Conservation (phyloP, 345 rosid species). For the Populus tremula region DNA sequence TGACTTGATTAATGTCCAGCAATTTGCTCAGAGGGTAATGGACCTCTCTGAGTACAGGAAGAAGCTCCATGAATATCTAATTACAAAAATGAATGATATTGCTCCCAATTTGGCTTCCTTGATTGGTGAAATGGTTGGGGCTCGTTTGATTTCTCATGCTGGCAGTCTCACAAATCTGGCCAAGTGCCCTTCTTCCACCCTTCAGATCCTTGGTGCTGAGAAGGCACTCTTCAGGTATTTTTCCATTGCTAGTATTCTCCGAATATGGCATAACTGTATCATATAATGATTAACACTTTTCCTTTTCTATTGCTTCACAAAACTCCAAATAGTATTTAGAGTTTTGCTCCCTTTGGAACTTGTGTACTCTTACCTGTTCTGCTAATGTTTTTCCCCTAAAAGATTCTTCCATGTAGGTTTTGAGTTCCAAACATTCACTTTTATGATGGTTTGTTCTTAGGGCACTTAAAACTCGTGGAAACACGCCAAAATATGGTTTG, state of each 20-base stretch:
- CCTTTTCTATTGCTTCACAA: neutral
- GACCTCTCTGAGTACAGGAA: constrained; percentile 84
- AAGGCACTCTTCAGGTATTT: constrained; percentile 90
- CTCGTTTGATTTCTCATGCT: constrained; percentile 93
- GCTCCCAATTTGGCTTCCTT: constrained; percentile 92
- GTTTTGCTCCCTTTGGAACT: neutral
- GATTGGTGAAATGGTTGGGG: constrained; percentile 92
- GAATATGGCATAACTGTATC: neutral
- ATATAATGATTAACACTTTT: neutral
- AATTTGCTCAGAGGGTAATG: constrained; percentile 78
- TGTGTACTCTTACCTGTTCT: neutral
- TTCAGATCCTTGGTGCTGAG: constrained; percentile 95
- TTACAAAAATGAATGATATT: constrained; percentile 84
- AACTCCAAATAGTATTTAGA: neutral
- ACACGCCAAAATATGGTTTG: constrained; percentile 93
- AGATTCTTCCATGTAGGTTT: neutral
- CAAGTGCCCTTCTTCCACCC: constrained; percentile 96
- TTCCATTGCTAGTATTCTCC: neutral
- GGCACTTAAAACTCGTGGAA: constrained; percentile 92
- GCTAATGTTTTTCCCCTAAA: neutral
- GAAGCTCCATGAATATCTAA: constrained; percentile 78
- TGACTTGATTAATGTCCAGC: constrained; percentile 83
- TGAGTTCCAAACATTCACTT: neutral
- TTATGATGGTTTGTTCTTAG: constrained; percentile 30
- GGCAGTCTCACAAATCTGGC: constrained; percentile 97